Evolutionary conservation across 306 rosid species (phyloP).

Genomic region (Pueraria montana): DNA sequence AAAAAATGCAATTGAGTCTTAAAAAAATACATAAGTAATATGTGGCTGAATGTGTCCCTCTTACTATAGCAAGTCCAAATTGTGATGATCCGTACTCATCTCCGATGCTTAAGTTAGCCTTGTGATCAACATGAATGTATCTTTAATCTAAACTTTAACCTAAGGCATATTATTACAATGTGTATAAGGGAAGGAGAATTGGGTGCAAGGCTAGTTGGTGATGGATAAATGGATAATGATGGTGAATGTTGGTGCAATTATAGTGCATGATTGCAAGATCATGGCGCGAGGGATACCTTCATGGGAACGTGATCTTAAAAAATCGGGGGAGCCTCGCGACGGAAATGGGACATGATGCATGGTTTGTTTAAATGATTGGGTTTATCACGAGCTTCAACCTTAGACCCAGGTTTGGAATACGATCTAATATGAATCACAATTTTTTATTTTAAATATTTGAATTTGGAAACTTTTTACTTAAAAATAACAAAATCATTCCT

Average conservation of each 20-base stretch:
- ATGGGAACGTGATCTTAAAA: neutral
- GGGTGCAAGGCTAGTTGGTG: neutral
- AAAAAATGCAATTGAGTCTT: too few species aligned
- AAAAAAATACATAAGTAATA: too few species aligned
- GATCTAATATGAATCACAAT: neutral
- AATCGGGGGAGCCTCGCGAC: neutral
- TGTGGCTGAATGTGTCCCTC: neutral
- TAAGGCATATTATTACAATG: neutral
- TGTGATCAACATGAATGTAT: neutral
- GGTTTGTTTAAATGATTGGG: neutral
- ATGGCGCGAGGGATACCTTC: neutral
- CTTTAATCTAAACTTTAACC: neutral
- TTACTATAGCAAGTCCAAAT: neutral
- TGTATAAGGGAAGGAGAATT: neutral
- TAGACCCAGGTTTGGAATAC: neutral
- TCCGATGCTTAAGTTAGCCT: neutral
- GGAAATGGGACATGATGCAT: neutral
- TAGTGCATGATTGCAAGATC: neutral
- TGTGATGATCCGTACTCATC: neutral
- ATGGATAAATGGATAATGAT: neutral
- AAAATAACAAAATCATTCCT: too few species aligned
- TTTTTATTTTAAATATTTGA: neutral
- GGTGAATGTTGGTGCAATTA: neutral
- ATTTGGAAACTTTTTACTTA: too few species aligned
- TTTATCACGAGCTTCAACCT: neutral